Base-by-base conservation (phyloP, 768 basidiomycete species). In the Lentinula sp. region DNA sequence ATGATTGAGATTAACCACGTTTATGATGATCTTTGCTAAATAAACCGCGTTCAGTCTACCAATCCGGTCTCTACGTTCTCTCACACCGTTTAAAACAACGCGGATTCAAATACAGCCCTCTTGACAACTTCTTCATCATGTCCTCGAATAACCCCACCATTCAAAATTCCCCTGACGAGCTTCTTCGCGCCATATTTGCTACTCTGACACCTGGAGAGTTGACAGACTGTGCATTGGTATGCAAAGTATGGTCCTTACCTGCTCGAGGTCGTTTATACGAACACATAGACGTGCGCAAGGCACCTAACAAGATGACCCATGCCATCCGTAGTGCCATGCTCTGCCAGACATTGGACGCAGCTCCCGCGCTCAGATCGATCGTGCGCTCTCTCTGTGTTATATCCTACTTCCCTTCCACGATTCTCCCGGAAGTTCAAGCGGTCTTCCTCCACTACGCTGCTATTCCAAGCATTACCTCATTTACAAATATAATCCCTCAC, bases 21-120 rank as follows among this genome's bases (percentile, higher is more conserved):
- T 56, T 56, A 56, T 56, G 55, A 56, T 56, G 55, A 56, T 56
- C 42, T 56, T 42, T 37, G 21, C 21, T 42, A 18, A 56, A 56
- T 56, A 56, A 56, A 56, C 37, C 55, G 55, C 40, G 40, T 56
- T 56, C 55, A 32, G 55, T 37, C 55, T 37, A 56, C 55, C 40
- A 45, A 56, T 43, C 40, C 7, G 37, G 37, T 39, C 37, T 8
- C 7, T 39, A 39, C 39, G 40, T 43, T 56, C 55, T 56, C 55
- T 43, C 55, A 56, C 55, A 56, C 55, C 23, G 40, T 18, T 56
- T 13, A 45, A 54, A 43, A 28, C 23, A 28, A 32, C 52, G 52
- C 5, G 8, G 10, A 34, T 32, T 15, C 16, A 13, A n/a, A 9
- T 31, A 21, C 13, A 28, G 16, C 9, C 13, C 28, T 15, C 23